These are phyloP conservation scores for Purpureocillium takamizusanense DNA, from an alignment of 2,329 filamentous ascomycete genomes.

Conservation along the genomic window DNA sequence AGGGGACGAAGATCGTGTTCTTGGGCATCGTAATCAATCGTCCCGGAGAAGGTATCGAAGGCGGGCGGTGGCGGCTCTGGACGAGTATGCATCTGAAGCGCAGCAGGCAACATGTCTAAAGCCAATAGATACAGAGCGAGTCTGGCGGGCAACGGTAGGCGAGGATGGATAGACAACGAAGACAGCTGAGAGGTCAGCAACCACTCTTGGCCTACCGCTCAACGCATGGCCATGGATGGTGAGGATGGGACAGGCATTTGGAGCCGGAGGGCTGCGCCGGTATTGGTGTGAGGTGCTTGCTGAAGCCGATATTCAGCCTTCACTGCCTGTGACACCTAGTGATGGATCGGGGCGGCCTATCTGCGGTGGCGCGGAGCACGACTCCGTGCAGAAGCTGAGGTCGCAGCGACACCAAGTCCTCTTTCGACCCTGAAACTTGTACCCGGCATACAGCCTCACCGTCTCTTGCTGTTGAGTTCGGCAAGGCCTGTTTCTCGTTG, in stretches of 20 bases:
- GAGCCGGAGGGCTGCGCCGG: conserved; percentile 17
- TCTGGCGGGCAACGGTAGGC: not conserved
- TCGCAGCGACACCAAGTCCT: too few species aligned
- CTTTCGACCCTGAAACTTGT: too few species aligned
- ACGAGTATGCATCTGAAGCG: conserved; percentile 39
- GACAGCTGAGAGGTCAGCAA: conserved; percentile 13
- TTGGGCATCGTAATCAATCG: conserved; percentile 9
- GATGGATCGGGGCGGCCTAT: too few species aligned
- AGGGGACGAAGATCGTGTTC: not conserved
- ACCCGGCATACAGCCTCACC: too few species aligned
- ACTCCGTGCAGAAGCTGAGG: too few species aligned
- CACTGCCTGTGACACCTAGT: too few species aligned
- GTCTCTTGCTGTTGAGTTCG: too few species aligned
- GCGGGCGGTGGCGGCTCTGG: conserved; percentile 36
- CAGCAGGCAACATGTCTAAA: conserved; percentile 36
- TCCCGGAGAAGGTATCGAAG: conserved; percentile 22
- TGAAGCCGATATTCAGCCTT: too few species aligned
- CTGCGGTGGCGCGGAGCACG: too few species aligned
- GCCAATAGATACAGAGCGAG: conserved; percentile 4
- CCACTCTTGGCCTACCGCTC: conserved; percentile 34
- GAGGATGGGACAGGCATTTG: conserved; percentile 29
- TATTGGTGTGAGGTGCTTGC: conserved; percentile 1
- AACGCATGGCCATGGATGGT: conserved; percentile 29
- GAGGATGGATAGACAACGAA: conserved; percentile 13
- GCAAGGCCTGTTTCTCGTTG: too few species aligned